Base-by-base conservation (phyloP, 495 filamentous ascomycete genomes). In the Penicillium riverlandense region DNA sequence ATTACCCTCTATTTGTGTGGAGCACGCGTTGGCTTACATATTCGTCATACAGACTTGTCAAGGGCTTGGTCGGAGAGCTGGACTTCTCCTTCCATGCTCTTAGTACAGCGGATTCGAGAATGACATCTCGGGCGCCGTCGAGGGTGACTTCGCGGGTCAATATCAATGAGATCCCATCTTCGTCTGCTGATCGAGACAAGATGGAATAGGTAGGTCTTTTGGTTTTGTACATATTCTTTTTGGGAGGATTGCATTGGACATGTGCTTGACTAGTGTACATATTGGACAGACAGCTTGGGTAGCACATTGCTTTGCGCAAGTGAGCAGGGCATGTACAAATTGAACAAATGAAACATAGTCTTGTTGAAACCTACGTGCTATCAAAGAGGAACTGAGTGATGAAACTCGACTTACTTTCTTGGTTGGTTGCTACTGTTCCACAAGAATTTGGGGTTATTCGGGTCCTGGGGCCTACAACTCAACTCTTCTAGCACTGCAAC, bases 1-100 rank as follows among this genome's bases (percentile, higher is more conserved):
- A 35, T 38, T 1, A 0, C 27, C 7, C n/a, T 12, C 27, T 9
- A 5, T 1, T 1, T 33, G 5, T 13, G 7, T 35, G 22, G 4
- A 22, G 4, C 22, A 4, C 22, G 16, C 11, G 15, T 38, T 29
- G 8, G 11, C 14, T 8, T 43, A 34, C 32, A 11, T 9, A 48
- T 44, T 2, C 15, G 8, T 30, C 13, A 8, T 33, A n/a, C 48
- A 79, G 76, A 22, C 72, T 72, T 32, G 82, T 90, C 1, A 85
- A 76, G 50, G 71, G 70, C 12, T 58, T 94, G 22, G 87, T 92
- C 4, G 88, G 88, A 4, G 86, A 89, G 44, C 74, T 90, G 11
- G 88, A 91, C 56, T 92, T 94, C 51, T 82, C 83, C 11, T 89
- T 87, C 53, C 76, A 81, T 48, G 65, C 72, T 7, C 58, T 75